Percentiles rank a stretch among this genome's conserved stretches.
Conservation (phyloP, 179 eudicot species). For the Camellia oleifera region DNA sequence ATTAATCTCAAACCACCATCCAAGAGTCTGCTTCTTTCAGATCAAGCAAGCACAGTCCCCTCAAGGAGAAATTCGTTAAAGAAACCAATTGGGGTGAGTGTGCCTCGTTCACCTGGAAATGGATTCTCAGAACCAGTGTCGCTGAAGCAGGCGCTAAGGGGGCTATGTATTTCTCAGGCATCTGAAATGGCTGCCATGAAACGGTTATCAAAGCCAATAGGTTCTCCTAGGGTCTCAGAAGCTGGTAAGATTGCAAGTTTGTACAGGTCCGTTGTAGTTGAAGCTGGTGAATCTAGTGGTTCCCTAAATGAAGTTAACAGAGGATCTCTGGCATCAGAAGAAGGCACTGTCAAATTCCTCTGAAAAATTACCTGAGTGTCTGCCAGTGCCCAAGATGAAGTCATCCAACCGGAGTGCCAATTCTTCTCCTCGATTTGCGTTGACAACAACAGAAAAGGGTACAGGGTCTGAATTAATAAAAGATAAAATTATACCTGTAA, state of each 20-base stretch:
- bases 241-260: conserved; percentile 57
- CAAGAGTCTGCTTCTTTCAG: conserved; percentile 36
- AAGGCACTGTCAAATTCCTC: conserved; percentile 30
- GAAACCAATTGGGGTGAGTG: conserved; percentile 53
- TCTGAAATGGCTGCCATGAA: conserved; percentile 94
- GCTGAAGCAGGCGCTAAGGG: conserved; percentile 89
- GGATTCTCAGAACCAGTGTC: conserved; percentile 83
- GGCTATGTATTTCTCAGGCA: conserved; percentile 93
- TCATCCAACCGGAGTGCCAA: conserved; percentile 42
- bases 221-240: conserved; percentile 64
- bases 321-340: conserved; percentile 52
- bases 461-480: conserved; percentile 13
- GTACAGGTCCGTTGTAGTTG: conserved; percentile 59
- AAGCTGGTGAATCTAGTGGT: conserved; percentile 44
- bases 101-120: conserved; percentile 50
- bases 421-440: conserved; percentile 24
- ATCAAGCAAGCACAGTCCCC: conserved; percentile 28
- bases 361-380: conserved; percentile 28
- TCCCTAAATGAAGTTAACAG: conserved; percentile 36
- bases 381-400: conserved; percentile 29
- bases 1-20: conserved; percentile 62
- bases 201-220: conserved; percentile 52
- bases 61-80: conserved; percentile 60
- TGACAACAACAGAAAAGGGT: conserved; percentile 22
- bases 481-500: conserved; percentile 24